These are phyloP conservation scores for Populus alba DNA, from an alignment of 345 rosid species.

Conservation along the genomic window DNA sequence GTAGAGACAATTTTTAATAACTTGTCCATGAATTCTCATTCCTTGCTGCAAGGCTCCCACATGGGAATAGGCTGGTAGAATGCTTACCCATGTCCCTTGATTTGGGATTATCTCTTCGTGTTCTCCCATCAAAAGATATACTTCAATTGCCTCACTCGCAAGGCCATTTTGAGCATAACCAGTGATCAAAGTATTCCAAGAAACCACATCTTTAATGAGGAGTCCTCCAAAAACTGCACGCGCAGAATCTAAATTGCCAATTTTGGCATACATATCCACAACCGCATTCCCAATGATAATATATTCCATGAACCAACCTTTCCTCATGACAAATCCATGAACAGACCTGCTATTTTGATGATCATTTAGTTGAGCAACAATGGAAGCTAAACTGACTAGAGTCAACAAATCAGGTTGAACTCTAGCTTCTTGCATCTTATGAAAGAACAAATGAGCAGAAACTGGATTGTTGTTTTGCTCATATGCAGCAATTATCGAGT, in stretches of 20 bases:
- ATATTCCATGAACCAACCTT: constrained; percentile 48
- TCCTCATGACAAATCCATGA: constrained; percentile 58
- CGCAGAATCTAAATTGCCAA: constrained; percentile 63
- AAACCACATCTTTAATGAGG: constrained; percentile 65
- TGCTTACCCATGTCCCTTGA: constrained; percentile 75
- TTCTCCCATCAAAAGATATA: constrained; percentile 33
- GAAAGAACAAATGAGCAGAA: constrained; percentile 54
- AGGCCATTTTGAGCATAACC: constrained; percentile 72
- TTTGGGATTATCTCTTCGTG: constrained; percentile 47
- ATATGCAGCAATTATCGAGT: constrained; percentile 77
- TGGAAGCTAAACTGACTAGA: constrained; percentile 62
- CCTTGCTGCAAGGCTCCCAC: constrained; percentile 64
- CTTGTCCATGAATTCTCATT: constrained; percentile 68
- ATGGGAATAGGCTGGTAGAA: constrained; percentile 71
- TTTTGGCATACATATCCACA: constrained; percentile 83
- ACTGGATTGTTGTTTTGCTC: constrained; percentile 50
- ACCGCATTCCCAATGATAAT: constrained; percentile 64
- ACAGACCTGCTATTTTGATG: constrained; percentile 52
- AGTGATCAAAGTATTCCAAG: constrained; percentile 85
- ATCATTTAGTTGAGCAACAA: constrained; percentile 61
- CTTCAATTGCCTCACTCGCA: constrained; percentile 61
- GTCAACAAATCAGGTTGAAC: constrained; percentile 63
- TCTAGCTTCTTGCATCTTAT: constrained; percentile 55
- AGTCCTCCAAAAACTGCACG: constrained; percentile 59
- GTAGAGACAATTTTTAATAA: constrained; percentile 48